Evolutionary conservation across 1,284 basidiomycete genomes (phyloP), one percentile per base, ranked within the genome.

Genomic region (Boletus smithii): DNA sequence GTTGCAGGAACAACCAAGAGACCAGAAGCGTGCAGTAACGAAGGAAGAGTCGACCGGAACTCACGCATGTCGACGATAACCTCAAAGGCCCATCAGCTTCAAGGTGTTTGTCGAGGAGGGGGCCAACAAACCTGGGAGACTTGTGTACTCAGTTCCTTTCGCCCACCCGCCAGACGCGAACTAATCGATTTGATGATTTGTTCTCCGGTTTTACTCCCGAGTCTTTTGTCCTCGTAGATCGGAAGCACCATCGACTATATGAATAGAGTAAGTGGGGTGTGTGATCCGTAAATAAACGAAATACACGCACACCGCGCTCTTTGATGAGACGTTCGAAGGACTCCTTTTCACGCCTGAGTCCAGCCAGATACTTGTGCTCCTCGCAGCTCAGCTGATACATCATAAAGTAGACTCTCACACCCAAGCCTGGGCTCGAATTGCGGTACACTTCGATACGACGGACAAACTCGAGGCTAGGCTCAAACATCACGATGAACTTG

Each of bases 61-160:
- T 99, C 95, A 58, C 95, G 83, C 79, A 97, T 89, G 66, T 98
- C 97, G 11, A 98, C 94, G 46, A 99, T 85, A 48, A 99, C 85
- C 90, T 94, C 54, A 0, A 36, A 22, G 2, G 3, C 13, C 2
- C 1, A 16, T 55, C 29, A 48, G 3, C 17, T 8, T 46, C 14
- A 3, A 23, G 6, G 10, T 9, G 14, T 22, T 24, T 13, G 8
- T 26, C n/a, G 42, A 40, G 31, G 5, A 42, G 8, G 29, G 9
- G 29, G 23, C 42, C 60, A 36, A 53, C 71, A 32, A 56, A 89
- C 91, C 63, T 83, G 78, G 0, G 91, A 83, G 8, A 84, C 82
- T 55, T 87, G 85, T 1, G 72, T 72, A 49, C 74, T 82, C 14
- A 86, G 61, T 41, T 88, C 82, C 50, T 80, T 77, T 36, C 88